Evolutionary conservation across 192 early-diverging fungal genomes (phyloP).

Genomic region (Coemansia sp.): DNA sequence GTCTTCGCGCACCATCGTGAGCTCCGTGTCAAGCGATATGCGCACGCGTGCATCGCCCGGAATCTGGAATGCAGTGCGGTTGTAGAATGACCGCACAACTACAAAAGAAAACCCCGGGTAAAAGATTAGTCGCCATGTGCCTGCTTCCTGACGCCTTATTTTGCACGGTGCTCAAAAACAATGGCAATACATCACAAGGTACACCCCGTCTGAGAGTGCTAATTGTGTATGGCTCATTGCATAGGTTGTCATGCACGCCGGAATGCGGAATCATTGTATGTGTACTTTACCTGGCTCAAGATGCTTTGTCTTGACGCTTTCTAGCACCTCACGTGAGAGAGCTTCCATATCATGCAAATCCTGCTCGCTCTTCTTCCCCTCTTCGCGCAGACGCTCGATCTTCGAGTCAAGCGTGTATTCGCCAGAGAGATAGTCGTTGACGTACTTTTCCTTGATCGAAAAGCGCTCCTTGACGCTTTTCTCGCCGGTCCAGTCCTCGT

Average conservation of each 20-base stretch:
- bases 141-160: neutral
- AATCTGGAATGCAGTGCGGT: slow-evolving; percentile 97
- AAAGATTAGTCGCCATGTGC: slow-evolving; percentile 2
- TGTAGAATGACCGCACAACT: slow-evolving; percentile 89
- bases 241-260: neutral
- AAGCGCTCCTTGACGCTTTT: slow-evolving; percentile 89
- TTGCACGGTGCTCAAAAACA: neutral
- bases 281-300: slow-evolving; percentile 59
- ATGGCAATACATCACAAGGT: neutral
- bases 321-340: slow-evolving; percentile 72
- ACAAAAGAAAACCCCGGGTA: slow-evolving; percentile 23
- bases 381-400: slow-evolving; percentile 74
- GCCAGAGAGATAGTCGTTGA: slow-evolving; percentile 84
- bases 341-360: slow-evolving; percentile 71
- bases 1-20: slow-evolving; percentile 96
- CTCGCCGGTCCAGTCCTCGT: slow-evolving; percentile 90
- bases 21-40: slow-evolving; percentile 92
- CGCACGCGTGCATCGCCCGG: slow-evolving; percentile 92
- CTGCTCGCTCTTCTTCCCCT: slow-evolving; percentile 68
- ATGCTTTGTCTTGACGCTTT: slow-evolving; percentile 63
- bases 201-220: neutral
- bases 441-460: slow-evolving; percentile 88
- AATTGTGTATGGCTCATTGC: neutral
- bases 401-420: slow-evolving; percentile 69
- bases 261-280: neutral